Conservation (phyloP, 306 rosid genomes). For the Ammopiptanthus mongolicus region DNA sequence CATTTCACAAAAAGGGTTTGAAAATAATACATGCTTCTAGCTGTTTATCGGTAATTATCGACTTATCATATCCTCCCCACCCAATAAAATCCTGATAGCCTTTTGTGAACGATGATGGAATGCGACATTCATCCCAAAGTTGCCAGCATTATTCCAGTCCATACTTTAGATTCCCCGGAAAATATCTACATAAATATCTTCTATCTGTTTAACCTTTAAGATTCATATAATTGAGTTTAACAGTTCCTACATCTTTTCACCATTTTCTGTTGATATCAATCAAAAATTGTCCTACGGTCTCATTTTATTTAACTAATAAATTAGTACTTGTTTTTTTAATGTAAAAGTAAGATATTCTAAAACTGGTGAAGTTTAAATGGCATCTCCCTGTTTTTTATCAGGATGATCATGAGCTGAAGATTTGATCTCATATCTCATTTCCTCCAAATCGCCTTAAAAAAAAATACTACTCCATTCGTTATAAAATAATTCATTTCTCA, state of each 20-base stretch:
- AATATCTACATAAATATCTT: constrained; percentile 19
- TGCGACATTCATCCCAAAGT: background rate
- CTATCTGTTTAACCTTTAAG: background rate
- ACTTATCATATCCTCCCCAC: background rate
- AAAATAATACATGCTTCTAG: background rate
- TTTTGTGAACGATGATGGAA: constrained; percentile 18
- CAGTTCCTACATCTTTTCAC: background rate
- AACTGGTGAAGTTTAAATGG: too few species aligned
- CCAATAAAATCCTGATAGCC: background rate
- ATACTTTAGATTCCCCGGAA: background rate
- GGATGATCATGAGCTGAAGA: too few species aligned
- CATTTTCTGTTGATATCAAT: background rate
- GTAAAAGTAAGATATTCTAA: too few species aligned
- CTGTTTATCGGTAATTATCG: background rate
- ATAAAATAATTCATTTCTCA: too few species aligned
- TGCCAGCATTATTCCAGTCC: background rate
- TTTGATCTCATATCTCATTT: too few species aligned
- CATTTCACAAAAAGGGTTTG: constrained; percentile 14
- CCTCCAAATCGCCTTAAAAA: too few species aligned
- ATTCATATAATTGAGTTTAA: constrained; percentile 14
- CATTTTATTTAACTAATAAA: background rate
- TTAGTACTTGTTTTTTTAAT: too few species aligned
- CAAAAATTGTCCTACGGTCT: background rate
- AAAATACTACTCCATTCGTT: too few species aligned
- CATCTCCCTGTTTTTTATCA: too few species aligned